These are phyloP conservation scores for Rutidosis leptorrhynchoides DNA, from an alignment of 129 eudicot species.

Conservation along the genomic window DNA sequence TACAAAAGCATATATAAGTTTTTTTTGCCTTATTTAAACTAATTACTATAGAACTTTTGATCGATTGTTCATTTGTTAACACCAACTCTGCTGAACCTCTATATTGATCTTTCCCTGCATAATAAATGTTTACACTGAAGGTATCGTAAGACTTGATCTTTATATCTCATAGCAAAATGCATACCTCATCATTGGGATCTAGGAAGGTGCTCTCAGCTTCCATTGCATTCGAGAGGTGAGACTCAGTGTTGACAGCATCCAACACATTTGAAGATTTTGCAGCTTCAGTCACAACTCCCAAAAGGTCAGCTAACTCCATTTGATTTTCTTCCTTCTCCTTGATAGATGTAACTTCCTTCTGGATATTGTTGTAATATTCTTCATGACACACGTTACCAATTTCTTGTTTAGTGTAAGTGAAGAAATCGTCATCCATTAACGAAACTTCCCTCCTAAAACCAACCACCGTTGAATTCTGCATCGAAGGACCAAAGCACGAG, in stretches of 20 bases:
- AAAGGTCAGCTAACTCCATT: conserved; percentile 34
- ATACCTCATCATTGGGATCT: conserved; percentile 51
- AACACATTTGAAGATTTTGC: conserved; percentile 23
- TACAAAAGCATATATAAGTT: neutral
- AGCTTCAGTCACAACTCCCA: conserved; percentile 27
- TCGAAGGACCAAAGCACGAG: conserved; percentile 21
- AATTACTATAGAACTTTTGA: neutral
- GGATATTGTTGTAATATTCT: conserved; percentile 28
- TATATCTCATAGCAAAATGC: conserved; percentile 14
- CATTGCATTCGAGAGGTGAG: conserved; percentile 25
- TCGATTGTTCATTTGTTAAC: conserved; percentile 24
- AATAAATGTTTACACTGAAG: neutral
- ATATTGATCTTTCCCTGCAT: conserved; percentile 4
- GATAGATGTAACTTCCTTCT: conserved; percentile 19
- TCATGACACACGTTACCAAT: conserved; percentile 19
- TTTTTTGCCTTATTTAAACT: neutral
- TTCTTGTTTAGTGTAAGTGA: conserved; percentile 30
- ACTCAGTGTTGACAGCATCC: conserved; percentile 33
- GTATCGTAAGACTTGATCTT: neutral
- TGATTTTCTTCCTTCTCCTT: conserved; percentile 33
- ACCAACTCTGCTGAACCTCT: conserved; percentile 3
- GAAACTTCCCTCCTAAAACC: conserved; percentile 43
- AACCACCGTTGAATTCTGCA: conserved; percentile 34
- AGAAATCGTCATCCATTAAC: conserved; percentile 46
- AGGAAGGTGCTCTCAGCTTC: conserved; percentile 36